Evolutionary conservation across 1,284 basidiomycete species (phyloP).

Genomic region (Sphaerobolus stellatus): DNA sequence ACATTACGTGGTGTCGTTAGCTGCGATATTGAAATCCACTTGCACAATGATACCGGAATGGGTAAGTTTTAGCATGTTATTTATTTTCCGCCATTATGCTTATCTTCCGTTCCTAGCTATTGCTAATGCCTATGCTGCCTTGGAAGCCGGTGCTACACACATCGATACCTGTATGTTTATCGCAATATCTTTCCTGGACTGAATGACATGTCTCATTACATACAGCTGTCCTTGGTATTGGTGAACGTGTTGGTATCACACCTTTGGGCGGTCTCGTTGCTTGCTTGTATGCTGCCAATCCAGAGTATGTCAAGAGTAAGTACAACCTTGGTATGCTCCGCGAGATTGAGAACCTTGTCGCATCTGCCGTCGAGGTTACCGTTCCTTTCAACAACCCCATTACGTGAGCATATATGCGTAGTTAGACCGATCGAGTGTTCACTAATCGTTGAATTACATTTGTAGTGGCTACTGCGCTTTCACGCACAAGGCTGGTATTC

Average conservation of each 20-base stretch:
- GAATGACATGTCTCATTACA: conserved; percentile 9
- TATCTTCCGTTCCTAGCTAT: conserved; percentile 60
- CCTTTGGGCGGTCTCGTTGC: conserved; percentile 97
- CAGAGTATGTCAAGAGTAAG: conserved; percentile 99
- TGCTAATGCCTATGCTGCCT: conserved; percentile 97
- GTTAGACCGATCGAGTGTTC: background rate
- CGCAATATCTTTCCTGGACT: background rate
- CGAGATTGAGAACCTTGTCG: conserved; percentile 98
- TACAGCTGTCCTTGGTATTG: conserved; percentile 88
- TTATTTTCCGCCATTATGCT: conserved; percentile 1
- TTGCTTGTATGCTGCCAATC: conserved; percentile 94
- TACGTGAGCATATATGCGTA: conserved; percentile 59
- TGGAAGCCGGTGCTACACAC: conserved; percentile 99
- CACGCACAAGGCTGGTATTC: conserved; percentile 99
- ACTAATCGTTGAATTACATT: background rate
- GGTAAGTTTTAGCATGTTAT: conserved; percentile 38
- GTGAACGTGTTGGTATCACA: conserved; percentile 98
- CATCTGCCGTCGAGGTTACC: conserved; percentile 97
- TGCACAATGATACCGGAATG: conserved; percentile 99
- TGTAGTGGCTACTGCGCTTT: conserved; percentile 95
- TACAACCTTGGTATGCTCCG: conserved; percentile 98
- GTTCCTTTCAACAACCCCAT: conserved; percentile 97
- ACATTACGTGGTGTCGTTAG: conserved; percentile 94
- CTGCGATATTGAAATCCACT: conserved; percentile 97
- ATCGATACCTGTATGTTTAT: conserved; percentile 87